Base-by-base conservation (phyloP, 23 red algal genomes). In the Gracilaria caudata region DNA sequence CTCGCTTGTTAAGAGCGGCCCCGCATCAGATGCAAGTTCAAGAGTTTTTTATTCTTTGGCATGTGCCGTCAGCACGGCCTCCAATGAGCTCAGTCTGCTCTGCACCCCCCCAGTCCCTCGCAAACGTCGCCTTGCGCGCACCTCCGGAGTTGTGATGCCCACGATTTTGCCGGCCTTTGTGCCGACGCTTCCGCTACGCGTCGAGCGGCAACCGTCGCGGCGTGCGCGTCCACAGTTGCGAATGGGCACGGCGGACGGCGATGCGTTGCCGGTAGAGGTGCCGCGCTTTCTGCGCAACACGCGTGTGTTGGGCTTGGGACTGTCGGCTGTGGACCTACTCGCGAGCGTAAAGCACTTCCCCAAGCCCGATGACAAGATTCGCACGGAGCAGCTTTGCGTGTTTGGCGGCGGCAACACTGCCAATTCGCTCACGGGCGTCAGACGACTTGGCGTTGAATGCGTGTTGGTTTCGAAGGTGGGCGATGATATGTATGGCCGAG, bases 391-490 rank as follows among this genome's bases (percentile, higher is more conserved):
- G n/a, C 71, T 86, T n/a, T 28, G 34, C 14, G 38, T 91, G 19
- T 36, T 78, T 6, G 97, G 97, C 45, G 97, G 97, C 14, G 97
- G 97, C 41, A 99, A 99, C 55, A 54, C 39, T 14, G 97, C 93
- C 30, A 99, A 99, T 51, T 91, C 97, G 41, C 54, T 93, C 28
- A 94, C 90, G 28, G 90, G 71, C 0, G 51, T 94, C 4, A 33
- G 83, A 7, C 87, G 97, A 19, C 92, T 99, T 16, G 97, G 97
- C 60, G 70, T 95, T 2, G 58, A 24, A 6, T 74, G 66, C 26
- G 17, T 44, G 34, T 34, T 99, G 45, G 63, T 90, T 20, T 86
- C 93, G 6, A 89, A 96, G 53, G 20, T 95, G 39, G 97, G 97
- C 38, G n/a, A 77, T 25, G 97, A 99, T 51, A 70, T 83, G 25